These are phyloP conservation scores for Psilocybe azurescens DNA, from an alignment of 768 basidiomycete genomes.

Conservation along the genomic window DNA sequence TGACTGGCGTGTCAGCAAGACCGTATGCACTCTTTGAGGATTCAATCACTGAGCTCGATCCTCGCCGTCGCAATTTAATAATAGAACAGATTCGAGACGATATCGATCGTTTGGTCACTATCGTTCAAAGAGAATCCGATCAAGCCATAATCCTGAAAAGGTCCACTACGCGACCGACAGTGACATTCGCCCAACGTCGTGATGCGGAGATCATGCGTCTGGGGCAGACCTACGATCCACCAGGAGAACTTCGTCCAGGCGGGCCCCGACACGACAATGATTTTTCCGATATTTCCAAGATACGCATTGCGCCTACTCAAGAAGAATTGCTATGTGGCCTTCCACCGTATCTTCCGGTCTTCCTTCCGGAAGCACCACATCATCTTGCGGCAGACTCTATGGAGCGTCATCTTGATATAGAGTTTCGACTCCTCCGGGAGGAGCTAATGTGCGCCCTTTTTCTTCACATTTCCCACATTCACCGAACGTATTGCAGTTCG, in stretches of 20 bases:
- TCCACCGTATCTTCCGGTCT: slow-evolving; percentile 66
- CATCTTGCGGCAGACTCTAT: slow-evolving; percentile 61
- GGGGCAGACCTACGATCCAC: slow-evolving; percentile 50
- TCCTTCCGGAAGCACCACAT: slow-evolving; percentile 65
- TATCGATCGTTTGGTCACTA: slow-evolving; percentile 43
- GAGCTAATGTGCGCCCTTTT: slow-evolving; percentile 62
- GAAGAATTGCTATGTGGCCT: slow-evolving; percentile 57
- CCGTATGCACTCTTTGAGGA: slow-evolving; percentile 41
- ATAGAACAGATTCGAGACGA: slow-evolving; percentile 39
- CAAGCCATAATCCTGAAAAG: slow-evolving; percentile 19
- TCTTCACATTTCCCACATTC: too few relatives aligned
- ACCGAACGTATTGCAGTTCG: slow-evolving; percentile 39
- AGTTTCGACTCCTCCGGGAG: slow-evolving; percentile 76
- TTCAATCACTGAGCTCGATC: slow-evolving; percentile 41
- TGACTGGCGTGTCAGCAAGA: slow-evolving; percentile 39
- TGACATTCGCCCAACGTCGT: slow-evolving; percentile 43
- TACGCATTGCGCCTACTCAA: slow-evolving; percentile 73
- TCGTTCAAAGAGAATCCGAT: slow-evolving; percentile 54
- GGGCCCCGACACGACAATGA: slow-evolving; percentile 78
- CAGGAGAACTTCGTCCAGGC: slow-evolving; percentile 49
- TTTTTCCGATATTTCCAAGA: slow-evolving; percentile 52
- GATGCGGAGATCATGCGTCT: slow-evolving; percentile 26
- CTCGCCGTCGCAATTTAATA: slow-evolving; percentile 41
- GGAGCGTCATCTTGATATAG: slow-evolving; percentile 70
- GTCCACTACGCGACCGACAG: background rate